Percentiles rank a stretch among this genome's conserved stretches.
phyloP scores from a whole-genome alignment of 2,329 filamentous ascomycete species.

The Neophaeococcomyces aloes region DNA sequence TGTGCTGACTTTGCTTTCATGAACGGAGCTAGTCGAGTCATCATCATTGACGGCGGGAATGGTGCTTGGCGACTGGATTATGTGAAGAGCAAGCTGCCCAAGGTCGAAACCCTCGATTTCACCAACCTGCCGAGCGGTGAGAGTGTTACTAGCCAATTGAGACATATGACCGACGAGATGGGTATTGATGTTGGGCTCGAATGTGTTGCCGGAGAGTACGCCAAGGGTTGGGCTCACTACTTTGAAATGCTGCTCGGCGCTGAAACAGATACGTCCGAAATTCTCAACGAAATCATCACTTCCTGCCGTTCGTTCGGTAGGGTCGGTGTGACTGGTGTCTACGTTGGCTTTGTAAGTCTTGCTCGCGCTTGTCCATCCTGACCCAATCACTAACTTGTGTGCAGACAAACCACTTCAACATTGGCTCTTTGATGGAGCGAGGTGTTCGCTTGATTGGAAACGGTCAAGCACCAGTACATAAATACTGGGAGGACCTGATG shows the following conservation, averaged over 20 bases:
- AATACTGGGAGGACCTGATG: conserved; percentile 74
- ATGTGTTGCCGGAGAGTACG: conserved; percentile 53
- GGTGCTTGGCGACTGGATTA: conserved; percentile 56
- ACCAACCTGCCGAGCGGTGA: conserved; percentile 49
- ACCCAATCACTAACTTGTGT: conserved; percentile 2
- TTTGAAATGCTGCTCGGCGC: conserved; percentile 52
- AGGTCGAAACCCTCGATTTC: conserved; percentile 62
- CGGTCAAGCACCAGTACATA: conserved; percentile 63
- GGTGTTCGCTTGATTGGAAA: conserved; percentile 69
- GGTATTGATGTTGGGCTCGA: conserved; percentile 69
- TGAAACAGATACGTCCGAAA: conserved; percentile 71
- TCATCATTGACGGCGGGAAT: conserved; percentile 64
- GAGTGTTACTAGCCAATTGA: conserved; percentile 60
- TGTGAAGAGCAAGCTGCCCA: conserved; percentile 52
- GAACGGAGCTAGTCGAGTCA: conserved; percentile 65
- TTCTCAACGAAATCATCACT: conserved; percentile 46
- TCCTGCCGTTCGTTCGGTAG: conserved; percentile 49
- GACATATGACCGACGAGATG: conserved; percentile 60
- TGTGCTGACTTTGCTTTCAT: conserved; percentile 55
- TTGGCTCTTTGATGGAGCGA: conserved; percentile 74
- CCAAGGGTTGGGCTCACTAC: conserved; percentile 52
- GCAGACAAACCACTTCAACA: conserved; percentile 70
- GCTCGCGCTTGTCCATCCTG: neutral
- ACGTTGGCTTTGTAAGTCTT: conserved; percentile 46
- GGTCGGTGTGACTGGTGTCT: conserved; percentile 65